Percentiles rank a stretch among this genome's conserved stretches.
Evolutionary conservation across 2,329 filamentous ascomycete species (phyloP).

Genomic region (Raffaelea ambrosiae): DNA sequence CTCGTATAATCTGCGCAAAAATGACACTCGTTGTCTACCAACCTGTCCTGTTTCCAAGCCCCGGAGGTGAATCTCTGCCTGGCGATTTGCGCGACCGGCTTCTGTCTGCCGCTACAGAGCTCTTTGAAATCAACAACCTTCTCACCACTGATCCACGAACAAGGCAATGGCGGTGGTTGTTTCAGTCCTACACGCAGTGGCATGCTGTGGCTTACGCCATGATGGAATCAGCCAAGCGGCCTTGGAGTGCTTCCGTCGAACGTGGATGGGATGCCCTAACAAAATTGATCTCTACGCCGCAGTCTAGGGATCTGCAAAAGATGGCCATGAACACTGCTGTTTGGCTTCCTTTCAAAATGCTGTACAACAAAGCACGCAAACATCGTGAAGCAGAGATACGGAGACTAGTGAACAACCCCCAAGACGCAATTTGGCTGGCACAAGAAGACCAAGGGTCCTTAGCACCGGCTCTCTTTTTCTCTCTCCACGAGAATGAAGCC

Average conservation of each 20-base stretch:
- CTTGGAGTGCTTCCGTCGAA: slow-evolving; percentile 25
- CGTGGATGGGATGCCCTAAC: slow-evolving; percentile 21
- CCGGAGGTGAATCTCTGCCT: slow-evolving; percentile 23
- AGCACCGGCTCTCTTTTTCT: slow-evolving; percentile 36
- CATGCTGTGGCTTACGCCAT: slow-evolving; percentile 49
- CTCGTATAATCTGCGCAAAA: slow-evolving; percentile 43
- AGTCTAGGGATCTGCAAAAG: slow-evolving; percentile 32
- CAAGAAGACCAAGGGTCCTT: slow-evolving; percentile 35
- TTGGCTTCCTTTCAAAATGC: slow-evolving; percentile 44
- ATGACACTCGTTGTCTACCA: slow-evolving; percentile 47
- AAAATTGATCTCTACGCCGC: slow-evolving; percentile 18
- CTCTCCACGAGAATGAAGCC: slow-evolving; percentile 36
- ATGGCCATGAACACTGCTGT: slow-evolving; percentile 38
- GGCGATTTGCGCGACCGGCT: slow-evolving; percentile 26
- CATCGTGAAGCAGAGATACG: slow-evolving; percentile 43
- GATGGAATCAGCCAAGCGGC: slow-evolving; percentile 37
- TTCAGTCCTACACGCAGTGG: slow-evolving; percentile 52
- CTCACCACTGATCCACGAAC: slow-evolving; percentile 41
- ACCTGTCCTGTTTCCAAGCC: slow-evolving; percentile 35
- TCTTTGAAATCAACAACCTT: slow-evolving; percentile 46
- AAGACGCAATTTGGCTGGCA: slow-evolving; percentile 41
- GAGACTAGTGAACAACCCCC: slow-evolving; percentile 37
- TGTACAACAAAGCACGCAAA: slow-evolving; percentile 42
- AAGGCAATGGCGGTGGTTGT: slow-evolving; percentile 49
- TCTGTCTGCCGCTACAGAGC: slow-evolving; percentile 41